Evolutionary conservation across 768 basidiomycete species (phyloP).

Genomic region (Tephrocybe sp.): DNA sequence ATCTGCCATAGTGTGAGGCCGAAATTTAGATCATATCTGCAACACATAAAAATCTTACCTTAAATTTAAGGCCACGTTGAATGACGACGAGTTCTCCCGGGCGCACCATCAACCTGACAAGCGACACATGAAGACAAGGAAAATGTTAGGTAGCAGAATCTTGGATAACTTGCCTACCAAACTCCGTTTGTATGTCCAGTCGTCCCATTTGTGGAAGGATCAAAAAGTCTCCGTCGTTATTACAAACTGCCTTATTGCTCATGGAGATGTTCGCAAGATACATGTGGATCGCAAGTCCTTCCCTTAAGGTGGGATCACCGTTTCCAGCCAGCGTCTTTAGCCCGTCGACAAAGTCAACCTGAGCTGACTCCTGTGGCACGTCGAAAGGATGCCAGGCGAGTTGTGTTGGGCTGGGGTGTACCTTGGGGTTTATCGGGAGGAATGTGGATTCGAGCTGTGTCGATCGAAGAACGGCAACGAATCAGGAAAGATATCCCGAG

Average conservation of each 20-base stretch:
- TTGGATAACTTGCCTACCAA: slow-evolving; percentile 48
- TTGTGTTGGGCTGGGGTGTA: slow-evolving; percentile 60
- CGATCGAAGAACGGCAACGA: background rate
- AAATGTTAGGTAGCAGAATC: background rate
- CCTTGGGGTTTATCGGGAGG: slow-evolving; percentile 55
- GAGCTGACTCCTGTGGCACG: slow-evolving; percentile 37
- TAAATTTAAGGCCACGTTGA: slow-evolving; percentile 66
- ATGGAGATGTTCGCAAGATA: slow-evolving; percentile 60
- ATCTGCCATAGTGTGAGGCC: slow-evolving; percentile 28
- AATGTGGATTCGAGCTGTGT: slow-evolving; percentile 61
- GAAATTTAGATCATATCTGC: background rate
- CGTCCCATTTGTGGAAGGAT: slow-evolving; percentile 65
- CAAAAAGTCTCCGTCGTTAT: slow-evolving; percentile 65
- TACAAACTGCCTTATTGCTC: slow-evolving; percentile 58
- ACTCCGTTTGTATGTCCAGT: slow-evolving; percentile 67
- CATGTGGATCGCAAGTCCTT: slow-evolving; percentile 64
- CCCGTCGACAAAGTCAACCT: slow-evolving; percentile 55
- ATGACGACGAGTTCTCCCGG: slow-evolving; percentile 66
- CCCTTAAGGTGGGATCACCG: slow-evolving; percentile 59
- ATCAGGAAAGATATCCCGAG: background rate
- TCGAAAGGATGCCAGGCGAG: slow-evolving; percentile 65
- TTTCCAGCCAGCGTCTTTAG: slow-evolving; percentile 63
- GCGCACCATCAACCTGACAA: slow-evolving; percentile 51
- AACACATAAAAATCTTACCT: slow-evolving; percentile 31
- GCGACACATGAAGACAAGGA: background rate